These are phyloP conservation scores for Prinsepia uniflora DNA, from an alignment of 306 rosid species.

Conservation along the genomic window DNA sequence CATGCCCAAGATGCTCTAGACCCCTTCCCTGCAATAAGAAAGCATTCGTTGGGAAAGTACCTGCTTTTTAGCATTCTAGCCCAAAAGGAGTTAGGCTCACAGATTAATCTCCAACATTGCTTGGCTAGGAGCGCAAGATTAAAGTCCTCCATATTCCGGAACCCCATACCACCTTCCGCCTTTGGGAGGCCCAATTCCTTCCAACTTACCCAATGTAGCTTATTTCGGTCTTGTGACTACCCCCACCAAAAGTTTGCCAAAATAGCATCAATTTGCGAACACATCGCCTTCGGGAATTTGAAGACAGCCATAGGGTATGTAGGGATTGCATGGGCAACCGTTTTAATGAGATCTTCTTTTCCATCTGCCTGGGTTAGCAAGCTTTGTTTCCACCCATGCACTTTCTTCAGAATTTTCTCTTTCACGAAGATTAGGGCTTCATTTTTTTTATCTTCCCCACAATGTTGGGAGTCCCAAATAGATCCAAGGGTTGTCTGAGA, in stretches of 20 bases:
- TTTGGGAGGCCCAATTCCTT: too few relatives aligned
- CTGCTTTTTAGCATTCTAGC: not conserved
- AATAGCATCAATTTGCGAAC: not conserved
- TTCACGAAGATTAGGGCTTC: too few relatives aligned
- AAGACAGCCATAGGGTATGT: not conserved
- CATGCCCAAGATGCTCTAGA: not conserved
- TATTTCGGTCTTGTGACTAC: not conserved
- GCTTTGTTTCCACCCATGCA: not conserved
- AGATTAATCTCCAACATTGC: not conserved
- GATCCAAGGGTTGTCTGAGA: too few relatives aligned
- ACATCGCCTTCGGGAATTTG: too few relatives aligned
- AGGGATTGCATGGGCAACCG: accelerated
- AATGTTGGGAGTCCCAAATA: too few relatives aligned
- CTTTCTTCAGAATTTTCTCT: not conserved
- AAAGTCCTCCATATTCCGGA: not conserved
- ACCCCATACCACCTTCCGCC: accelerated
- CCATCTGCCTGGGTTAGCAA: not conserved
- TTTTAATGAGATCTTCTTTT: not conserved
- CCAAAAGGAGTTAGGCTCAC: too few relatives aligned
- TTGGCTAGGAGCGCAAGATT: not conserved
- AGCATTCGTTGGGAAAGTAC: not conserved
- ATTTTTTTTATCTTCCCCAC: too few relatives aligned
- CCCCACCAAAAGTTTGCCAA: not conserved
- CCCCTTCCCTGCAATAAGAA: not conserved
- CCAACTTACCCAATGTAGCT: too few relatives aligned